phyloP scores from a whole-genome alignment of 352 stramenopile species.

The Peronosclerospora sorghi region DNA sequence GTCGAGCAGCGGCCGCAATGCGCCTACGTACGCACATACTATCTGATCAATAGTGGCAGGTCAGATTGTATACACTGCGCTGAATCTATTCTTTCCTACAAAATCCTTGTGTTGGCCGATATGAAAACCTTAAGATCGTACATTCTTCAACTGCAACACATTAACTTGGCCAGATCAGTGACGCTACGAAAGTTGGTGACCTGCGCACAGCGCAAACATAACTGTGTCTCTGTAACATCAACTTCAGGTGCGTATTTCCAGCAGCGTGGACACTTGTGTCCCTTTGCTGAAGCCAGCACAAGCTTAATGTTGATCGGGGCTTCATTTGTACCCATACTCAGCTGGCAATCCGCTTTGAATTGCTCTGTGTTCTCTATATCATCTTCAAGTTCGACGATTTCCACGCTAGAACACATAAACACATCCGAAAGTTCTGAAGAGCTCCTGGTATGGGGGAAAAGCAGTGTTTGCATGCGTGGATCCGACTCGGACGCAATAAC shows the following conservation, averaged over 20 bases:
- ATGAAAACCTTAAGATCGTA: too few relatives aligned
- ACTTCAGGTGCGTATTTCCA: conserved; percentile 75
- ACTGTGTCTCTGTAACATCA: conserved; percentile 33
- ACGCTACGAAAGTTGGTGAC: conserved; percentile 40
- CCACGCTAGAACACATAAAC: conserved; percentile 56
- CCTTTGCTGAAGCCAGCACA: conserved; percentile 44
- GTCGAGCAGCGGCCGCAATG: too few relatives aligned
- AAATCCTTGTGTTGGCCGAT: too few relatives aligned
- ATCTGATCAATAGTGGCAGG: too few relatives aligned
- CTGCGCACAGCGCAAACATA: conserved; percentile 42
- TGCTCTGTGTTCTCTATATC: conserved; percentile 25
- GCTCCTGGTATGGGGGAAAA: conserved; percentile 11
- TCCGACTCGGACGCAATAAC: conserved; percentile 31
- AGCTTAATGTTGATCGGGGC: conserved; percentile 40
- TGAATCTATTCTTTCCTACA: too few relatives aligned
- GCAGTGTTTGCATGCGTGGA: conserved; percentile 46
- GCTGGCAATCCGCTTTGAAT: conserved; percentile 22
- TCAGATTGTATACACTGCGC: too few relatives aligned
- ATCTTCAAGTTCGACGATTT: conserved; percentile 23
- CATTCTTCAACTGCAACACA: too few relatives aligned
- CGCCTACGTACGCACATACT: too few relatives aligned
- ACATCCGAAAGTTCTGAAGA: conserved; percentile 53
- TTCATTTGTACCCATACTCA: conserved; percentile 25
- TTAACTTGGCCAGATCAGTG: conserved; percentile 32
- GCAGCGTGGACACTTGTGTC: conserved; percentile 83